phyloP scores from a whole-genome alignment of 2,329 filamentous ascomycete species.

The Scedosporium dehoogii region DNA sequence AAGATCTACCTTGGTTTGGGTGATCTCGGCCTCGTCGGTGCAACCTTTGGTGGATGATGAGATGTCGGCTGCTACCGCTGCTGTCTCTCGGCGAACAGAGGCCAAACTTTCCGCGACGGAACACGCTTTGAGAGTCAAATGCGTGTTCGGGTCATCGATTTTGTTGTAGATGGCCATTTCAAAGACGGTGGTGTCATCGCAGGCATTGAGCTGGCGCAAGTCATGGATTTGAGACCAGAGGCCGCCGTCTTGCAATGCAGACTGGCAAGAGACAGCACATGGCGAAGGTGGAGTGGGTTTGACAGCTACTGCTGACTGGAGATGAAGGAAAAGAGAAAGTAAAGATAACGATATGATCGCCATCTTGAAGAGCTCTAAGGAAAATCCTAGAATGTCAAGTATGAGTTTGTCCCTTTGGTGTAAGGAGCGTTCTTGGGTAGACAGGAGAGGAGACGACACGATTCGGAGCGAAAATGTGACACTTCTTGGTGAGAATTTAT shows the following conservation, averaged over 20 bases:
- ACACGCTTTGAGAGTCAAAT: constrained; percentile 1
- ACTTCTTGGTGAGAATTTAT: too few species aligned
- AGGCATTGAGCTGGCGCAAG: not conserved
- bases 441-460: too few species aligned
- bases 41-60: not conserved
- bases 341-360: too few species aligned
- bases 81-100: too few species aligned
- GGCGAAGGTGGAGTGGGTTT: not conserved
- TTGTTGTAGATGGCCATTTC: not conserved
- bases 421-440: too few species aligned
- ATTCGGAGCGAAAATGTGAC: too few species aligned
- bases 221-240: not conserved
- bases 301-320: too few species aligned
- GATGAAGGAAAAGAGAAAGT: too few species aligned
- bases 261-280: not conserved
- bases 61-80: not conserved
- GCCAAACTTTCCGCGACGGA: not conserved
- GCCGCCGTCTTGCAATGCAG: not conserved
- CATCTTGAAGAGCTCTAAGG: too few species aligned
- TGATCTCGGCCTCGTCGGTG: not conserved
- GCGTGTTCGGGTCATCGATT: not conserved
- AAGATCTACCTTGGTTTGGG: not conserved
- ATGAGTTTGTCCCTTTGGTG: too few species aligned
- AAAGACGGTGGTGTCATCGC: not conserved
- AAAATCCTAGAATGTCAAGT: too few species aligned